phyloP scores from a whole-genome alignment of 163 green algal species.

The Scenedesmus sp. region DNA sequence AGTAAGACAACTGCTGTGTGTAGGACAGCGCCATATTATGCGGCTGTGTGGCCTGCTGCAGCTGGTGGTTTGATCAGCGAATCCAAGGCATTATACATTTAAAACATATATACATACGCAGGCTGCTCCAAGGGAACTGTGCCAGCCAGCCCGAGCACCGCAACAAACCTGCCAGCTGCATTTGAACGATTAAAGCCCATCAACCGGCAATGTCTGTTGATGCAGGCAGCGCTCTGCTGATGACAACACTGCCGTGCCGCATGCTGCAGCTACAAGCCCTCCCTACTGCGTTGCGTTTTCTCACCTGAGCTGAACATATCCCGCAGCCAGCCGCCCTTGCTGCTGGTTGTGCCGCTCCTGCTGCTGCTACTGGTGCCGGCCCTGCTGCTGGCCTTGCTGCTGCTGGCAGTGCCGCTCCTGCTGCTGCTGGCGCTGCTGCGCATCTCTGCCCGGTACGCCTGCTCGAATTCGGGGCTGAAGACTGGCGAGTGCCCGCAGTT shows the following conservation, averaged over 20 bases:
- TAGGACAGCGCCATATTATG: no score
- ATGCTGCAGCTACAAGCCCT: neutral
- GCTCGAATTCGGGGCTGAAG: slow-evolving; percentile 30
- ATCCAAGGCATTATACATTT: no score
- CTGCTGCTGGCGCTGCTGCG: slow-evolving; percentile 29
- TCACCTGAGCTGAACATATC: slow-evolving; percentile 44
- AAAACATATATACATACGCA: no score
- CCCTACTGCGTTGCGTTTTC: no score
- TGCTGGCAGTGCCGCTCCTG: neutral
- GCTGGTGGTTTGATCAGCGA: no score
- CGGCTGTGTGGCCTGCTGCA: no score
- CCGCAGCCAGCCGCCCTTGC: slow-evolving; percentile 26
- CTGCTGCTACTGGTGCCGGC: slow-evolving; percentile 3
- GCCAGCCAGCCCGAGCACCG: no score
- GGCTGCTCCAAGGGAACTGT: no score
- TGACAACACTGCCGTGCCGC: neutral
- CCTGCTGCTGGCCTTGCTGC: slow-evolving; percentile 13
- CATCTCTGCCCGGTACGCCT: slow-evolving; percentile 28
- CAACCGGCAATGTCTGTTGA: no score
- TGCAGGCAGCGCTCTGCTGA: neutral
- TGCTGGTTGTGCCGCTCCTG: neutral
- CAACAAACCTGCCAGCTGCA: no score
- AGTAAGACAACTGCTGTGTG: neutral
- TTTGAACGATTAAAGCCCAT: no score
- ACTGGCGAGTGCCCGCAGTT: slow-evolving; percentile 31